Base-by-base conservation (phyloP, 805 yeast species). In the Metschnikowia baotianmanensis region DNA sequence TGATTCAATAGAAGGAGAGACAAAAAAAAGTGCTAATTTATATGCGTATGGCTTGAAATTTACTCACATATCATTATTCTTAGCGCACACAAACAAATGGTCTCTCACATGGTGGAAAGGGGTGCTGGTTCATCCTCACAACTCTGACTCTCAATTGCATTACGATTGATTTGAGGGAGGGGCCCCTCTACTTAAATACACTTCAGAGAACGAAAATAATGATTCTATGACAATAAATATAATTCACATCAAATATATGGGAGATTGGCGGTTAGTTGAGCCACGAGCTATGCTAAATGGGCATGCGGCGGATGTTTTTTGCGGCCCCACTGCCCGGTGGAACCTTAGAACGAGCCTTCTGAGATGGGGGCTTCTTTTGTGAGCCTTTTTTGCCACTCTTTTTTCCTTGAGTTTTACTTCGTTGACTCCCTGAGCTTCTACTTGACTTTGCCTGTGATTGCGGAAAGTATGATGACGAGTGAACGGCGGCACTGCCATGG, bases 271-370 rank as follows among this genome's bases (percentile, higher is more conserved):
- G 28, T n/a, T 25, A 7, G 13, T 7, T 7, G 12, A 3, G 12
- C 4, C 8, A 8, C n/a, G 15, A 18, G 19, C 19, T 24, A 5
- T 11, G 7, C 19, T 24, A 43, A 21, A 45, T 45, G 5, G 48
- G 48, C 48, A 45, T 45, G n/a, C 42, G 46, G 21, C 45, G 31
- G 13, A 45, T 42, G 29, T 44, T 42, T 13, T 22, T 16, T 12
- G 36, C 19, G 7, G 12, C 20, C 5, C 27, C 29, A 20, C 16
- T 34, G 4, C 10, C 13, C 17, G 20, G n/a, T 4, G 32, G 5
- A 15, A 10, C 8, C 23, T 23, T 26, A 11, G 35, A 27, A 24
- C 25, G 34, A 11, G 38, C 19, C 34, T 35, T 38, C 28, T 38
- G 37, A 5, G 24, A 17, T 25, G 15, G 25, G 17, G 9, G 36